A percentile compares a stretch with the other conserved stretches of the same genome.
Conservation (phyloP, 768 basidiomycete species). For the Leccinellum albellum region DNA sequence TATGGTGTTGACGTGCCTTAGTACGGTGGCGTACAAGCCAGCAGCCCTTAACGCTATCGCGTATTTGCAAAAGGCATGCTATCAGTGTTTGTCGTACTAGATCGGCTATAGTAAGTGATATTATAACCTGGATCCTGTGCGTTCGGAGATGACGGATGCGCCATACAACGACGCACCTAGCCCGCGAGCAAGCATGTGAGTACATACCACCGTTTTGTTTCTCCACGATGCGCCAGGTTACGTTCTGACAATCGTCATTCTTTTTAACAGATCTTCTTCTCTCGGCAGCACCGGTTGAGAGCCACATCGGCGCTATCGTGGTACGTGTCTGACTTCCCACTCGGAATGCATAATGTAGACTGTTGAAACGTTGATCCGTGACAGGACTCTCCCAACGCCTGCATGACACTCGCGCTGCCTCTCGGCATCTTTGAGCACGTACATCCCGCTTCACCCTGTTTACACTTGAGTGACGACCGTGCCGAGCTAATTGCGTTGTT, state of each 20-base stretch:
- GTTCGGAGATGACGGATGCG: neutral
- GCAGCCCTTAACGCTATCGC: conserved; percentile 73
- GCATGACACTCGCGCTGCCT: conserved; percentile 69
- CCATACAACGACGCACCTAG: conserved; percentile 28
- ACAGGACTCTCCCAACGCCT: conserved; percentile 75
- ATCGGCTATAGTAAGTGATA: conserved; percentile 63
- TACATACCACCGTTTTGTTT: neutral
- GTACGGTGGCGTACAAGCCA: conserved; percentile 76
- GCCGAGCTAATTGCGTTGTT: neutral
- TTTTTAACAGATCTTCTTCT: conserved; percentile 53
- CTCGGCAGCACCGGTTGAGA: conserved; percentile 67
- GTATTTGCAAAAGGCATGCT: conserved; percentile 60
- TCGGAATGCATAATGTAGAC: neutral
- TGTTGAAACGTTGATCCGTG: neutral
- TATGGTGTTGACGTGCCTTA: conserved; percentile 18
- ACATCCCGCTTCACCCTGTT: conserved; percentile 14
- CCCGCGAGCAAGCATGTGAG: conserved; percentile 74
- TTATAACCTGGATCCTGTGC: neutral
- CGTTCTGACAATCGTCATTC: neutral
- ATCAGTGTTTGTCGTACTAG: conserved; percentile 27
- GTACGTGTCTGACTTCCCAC: conserved; percentile 35
- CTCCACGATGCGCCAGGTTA: no score
- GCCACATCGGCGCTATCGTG: conserved; percentile 66
- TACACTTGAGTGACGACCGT: neutral
- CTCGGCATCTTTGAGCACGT: conserved; percentile 77